Evolutionary conservation across 163 green algal species (phyloP), one percentile per base, ranked within the genome.

Genomic region (Scenedesmus sp.): DNA sequence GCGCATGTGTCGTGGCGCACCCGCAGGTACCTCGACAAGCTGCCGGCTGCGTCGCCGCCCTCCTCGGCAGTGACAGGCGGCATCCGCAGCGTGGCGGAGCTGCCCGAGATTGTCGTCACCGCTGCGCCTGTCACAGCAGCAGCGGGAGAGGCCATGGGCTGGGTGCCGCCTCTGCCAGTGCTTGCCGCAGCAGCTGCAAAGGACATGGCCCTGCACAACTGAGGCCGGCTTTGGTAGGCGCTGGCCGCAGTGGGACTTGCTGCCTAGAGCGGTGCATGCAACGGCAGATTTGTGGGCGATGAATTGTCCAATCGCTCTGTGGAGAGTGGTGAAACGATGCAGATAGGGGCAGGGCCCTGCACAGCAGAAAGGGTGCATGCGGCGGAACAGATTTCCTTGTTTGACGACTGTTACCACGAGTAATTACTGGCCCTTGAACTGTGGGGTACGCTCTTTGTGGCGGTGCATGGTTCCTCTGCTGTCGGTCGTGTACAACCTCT

Each of bases 21-120:
- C 51, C 79, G 82, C 59, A 88, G 83, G 83, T 88, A 81, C 49
- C 83, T 88, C 16, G 83, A 88, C 59, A 56, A 83, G 68, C 44
- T 82, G 65, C 85, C 65, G 0, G 49, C 85, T 0, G 65, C 85
- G 53, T 43, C 65, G 30, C 43, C 85, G 2, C 68, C 13, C 44
- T 40, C 30, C 65, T 83, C 85, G 9, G 10, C 15, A 43, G 85
- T 89, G 42, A 0, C 35, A 2, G 85, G 85, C 35, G 85, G 85
- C 30, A 83, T 89, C 85, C 79, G 22, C 20, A 56, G 42, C 22
- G 85, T 49, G 15, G 2, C 51, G 16, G 85, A 89, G 3, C 43
- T 89, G 85, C 85, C 85, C 16, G 65, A 73, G 42, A 20, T 86
- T 15, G 30, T 86, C 26, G 4, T 89, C 30, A 51, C 22, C 16